Evolutionary conservation across 2,329 filamentous ascomycete genomes (phyloP), one percentile per base, ranked within the genome.

Genomic region (Colletotrichum sp.): DNA sequence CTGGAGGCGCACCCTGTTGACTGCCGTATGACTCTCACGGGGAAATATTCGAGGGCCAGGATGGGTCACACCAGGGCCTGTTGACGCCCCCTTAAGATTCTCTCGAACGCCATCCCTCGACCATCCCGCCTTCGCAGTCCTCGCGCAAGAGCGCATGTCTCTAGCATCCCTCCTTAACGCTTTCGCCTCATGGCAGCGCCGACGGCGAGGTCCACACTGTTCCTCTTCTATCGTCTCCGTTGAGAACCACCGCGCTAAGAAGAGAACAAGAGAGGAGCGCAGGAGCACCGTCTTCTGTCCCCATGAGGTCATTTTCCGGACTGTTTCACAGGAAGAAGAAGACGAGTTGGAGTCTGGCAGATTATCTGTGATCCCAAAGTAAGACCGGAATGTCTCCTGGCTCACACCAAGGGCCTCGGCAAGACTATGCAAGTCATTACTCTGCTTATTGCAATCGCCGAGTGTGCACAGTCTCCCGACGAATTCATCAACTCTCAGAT

Each of bases 361-460:
- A 87, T 98, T 61, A 91, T 96, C 8, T 88, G 90, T 36, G 90
- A 92, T 71, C 82, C 87, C 3, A 86, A 88, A 6, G 86, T 87
- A 7, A 88, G 89, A 22, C 93, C 96, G 83, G 96, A 96, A 4
- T 98, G 95, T 81, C 88, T 98, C 13, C 88, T 98, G 25, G 94
- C 96, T 8, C 96, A 98, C 82, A 95, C 95, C 1, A 98, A 98
- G 96, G 96, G 96, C 2, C 86, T 98, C 4, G 96, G 96, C 19
- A 98, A 98, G 86, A 98, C 96, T 0, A 95, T 98, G 93, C 96
- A 98, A 85, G 91, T 95, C 8, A 95, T 98, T 75, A 94, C 95
- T 1, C 86, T 98, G n/a, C 89, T 98, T 7, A 90, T 94, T 16
- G 93, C 95, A 0, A 90, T 98, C 77, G 88, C 92, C 6, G 90